Base-by-base conservation (phyloP, 169 alveolate species). In the Plasmodium gallinaceum region DNA sequence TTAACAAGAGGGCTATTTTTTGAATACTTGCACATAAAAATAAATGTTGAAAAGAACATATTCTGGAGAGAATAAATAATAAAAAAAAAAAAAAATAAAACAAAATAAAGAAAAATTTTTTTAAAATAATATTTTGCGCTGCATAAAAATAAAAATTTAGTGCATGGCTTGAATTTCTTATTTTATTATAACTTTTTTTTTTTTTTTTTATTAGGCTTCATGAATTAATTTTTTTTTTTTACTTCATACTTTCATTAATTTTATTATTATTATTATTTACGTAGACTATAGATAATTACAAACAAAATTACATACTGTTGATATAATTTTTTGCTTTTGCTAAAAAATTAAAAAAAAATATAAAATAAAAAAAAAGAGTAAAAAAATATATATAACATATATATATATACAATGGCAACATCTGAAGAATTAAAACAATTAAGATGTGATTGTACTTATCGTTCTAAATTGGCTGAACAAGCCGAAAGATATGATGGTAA, bases 401-500 rank as follows among this genome's bases (percentile, higher is more conserved):
- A 20, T 43, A 60, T 43, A 32, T 32, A 60, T 26, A 74, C 75
- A 65, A 74, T 86, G 88, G 88, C 88, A 66, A 46, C 88, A 61
- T 45, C 88, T 22, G 91, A 85, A 51, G 91, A 85, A 24, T 85
- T 85, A 72, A 71, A 70, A 52, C 91, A 80, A 26, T 93, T 93
- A 90, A 91, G 96, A 58, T 86, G 90, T n/a, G 93, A 92, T 88
- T 90, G 94, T 51, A 95, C 94, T 57, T 96, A 95, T 86, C 94
- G 94, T 74, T 98, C 99, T 73, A 98, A 98, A 95, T 97, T 99
- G 74, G 99, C 99, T 14, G 99, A 99, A 95, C 99, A 99, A 95
- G 99, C 99, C 45, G 99, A 98, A 94, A 98, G 99, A 94, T 99
- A 98, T 94, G 99, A 98, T 88, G 99, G 98, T 92, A 98, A 96